Evolutionary conservation across 306 rosid species (phyloP).

Genomic region (Luffa acutangula): DNA sequence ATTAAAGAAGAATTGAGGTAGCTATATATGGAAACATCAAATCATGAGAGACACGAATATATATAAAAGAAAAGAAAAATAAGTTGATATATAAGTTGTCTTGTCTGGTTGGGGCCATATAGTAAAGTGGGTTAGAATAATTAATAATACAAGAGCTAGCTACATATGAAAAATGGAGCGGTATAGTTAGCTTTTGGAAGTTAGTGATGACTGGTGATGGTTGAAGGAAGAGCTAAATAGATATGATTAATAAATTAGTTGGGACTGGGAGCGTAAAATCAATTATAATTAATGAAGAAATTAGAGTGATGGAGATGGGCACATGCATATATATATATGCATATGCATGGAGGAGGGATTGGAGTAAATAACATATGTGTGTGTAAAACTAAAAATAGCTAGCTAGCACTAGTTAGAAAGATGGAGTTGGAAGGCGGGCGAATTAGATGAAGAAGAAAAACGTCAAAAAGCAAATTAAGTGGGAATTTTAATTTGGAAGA

Average conservation of each 20-base stretch:
- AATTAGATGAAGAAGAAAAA: not conserved
- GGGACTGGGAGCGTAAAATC: too few relatives aligned
- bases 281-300: too few relatives aligned
- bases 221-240: not conserved
- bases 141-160: not conserved
- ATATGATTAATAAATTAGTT: not conserved
- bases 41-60: conserved; percentile 2
- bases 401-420: too few relatives aligned
- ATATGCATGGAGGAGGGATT: too few relatives aligned
- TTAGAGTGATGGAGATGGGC: too few relatives aligned
- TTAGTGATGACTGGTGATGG: not conserved
- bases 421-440: too few relatives aligned
- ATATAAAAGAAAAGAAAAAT: not conserved
- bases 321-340: too few relatives aligned
- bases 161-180: not conserved
- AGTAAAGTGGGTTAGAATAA: not conserved
- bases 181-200: conserved; percentile 7
- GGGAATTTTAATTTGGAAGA: conserved; percentile 26
- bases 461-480: not conserved
- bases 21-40: conserved; percentile 8
- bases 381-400: too few relatives aligned
- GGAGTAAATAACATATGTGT: too few relatives aligned
- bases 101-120: conserved; percentile 10
- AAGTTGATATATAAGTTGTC: conserved; percentile 5
- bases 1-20: not conserved